Base-by-base conservation (phyloP, 2,329 filamentous ascomycete genomes). In the Torrubiella hemipterigena region DNA sequence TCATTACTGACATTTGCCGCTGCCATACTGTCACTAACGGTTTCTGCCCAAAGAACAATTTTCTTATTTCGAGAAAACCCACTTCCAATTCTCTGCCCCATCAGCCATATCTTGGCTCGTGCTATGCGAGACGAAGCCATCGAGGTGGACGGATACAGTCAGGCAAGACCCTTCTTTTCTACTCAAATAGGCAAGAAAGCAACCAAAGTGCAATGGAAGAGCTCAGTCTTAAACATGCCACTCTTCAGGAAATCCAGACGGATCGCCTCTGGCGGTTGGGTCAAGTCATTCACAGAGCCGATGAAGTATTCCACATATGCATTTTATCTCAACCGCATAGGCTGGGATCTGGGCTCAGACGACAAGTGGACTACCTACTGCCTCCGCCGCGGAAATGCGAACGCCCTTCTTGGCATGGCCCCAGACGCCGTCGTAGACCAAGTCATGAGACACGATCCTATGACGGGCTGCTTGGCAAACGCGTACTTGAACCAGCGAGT, bases 51-150 rank as follows among this genome's bases (percentile, higher is more conserved):
- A 8, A 36, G 34, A 12, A 36, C 30, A 13, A 20, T 36, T 25
- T 36, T 36, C 18, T 27, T 36, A 25, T 36, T 36, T 29, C 22
- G 29, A n/a, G 27, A 36, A 27, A 36, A 36, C 18, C 34, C 30
- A 9, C 27, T 36, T 21, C 27, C 34, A 10, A 30, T 36, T 18
- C 27, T 36, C 17, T 36, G 22, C 20, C 34, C 34, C 11, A 36
- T 36, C 23, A 22, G 17, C 13, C 15, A 36, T 33, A 25, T 36
- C 34, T 19, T 36, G 22, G 30, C 27, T 2, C 23, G 27, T 18
- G 30, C 23, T 10, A 33, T 36, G 16, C 17, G 34, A 7, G 34
- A 36, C 21, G 22, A 31, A 17, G 15, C 23, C 17, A n/a, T 36
- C 4, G 21, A 36, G 15, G 18, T 33, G 9, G 14, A 25, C 13